Percentiles rank a stretch among this genome's conserved stretches.
Evolutionary conservation across 2,329 filamentous ascomycete species (phyloP).

Genomic region (Leptographium procerum): DNA sequence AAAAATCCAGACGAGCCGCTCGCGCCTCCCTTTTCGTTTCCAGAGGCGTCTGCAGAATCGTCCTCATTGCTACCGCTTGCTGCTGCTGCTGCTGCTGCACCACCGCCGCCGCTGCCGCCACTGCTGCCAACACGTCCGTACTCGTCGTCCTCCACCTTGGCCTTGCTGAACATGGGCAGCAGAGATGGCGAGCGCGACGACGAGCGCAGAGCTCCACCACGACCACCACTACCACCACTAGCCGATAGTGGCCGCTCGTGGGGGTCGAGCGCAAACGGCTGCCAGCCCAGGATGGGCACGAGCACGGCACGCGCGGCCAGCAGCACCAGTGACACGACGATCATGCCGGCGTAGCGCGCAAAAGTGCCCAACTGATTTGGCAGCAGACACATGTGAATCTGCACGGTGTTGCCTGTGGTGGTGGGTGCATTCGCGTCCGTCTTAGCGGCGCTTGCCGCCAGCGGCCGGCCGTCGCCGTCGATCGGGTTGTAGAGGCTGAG

Average conservation of each 20-base stretch:
- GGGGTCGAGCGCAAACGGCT: constrained; percentile 40
- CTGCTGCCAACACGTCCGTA: constrained; percentile 19
- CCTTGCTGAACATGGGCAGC: constrained; percentile 39
- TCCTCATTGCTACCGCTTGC: constrained; percentile 28
- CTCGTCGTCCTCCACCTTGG: constrained; percentile 39
- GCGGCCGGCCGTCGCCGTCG: constrained; percentile 42
- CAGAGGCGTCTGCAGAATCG: constrained; percentile 23
- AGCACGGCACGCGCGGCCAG: constrained; percentile 45
- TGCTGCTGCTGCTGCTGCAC: constrained; percentile 15
- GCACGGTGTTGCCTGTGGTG: constrained; percentile 36
- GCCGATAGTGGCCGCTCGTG: constrained; percentile 13
- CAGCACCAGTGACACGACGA: constrained; percentile 38
- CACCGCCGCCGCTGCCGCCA: constrained; percentile 28
- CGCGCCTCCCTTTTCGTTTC: constrained; percentile 11
- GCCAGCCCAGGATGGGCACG: constrained; percentile 41
- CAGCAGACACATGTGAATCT: constrained; percentile 82
- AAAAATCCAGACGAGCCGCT: constrained; percentile 21
- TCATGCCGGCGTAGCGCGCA: constrained; percentile 60
- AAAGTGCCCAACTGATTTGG: constrained; percentile 82
- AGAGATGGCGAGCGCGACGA: not conserved
- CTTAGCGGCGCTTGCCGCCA: constrained; percentile 28
- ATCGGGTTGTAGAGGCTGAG: constrained; percentile 89
- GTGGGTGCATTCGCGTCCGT: too few species aligned
- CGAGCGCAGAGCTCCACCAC: not conserved
- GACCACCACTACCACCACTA: not conserved